Percentiles rank a stretch among this genome's conserved stretches.
phyloP scores from a whole-genome alignment of 345 rosid genomes.

The Hirschfeldia incana region DNA sequence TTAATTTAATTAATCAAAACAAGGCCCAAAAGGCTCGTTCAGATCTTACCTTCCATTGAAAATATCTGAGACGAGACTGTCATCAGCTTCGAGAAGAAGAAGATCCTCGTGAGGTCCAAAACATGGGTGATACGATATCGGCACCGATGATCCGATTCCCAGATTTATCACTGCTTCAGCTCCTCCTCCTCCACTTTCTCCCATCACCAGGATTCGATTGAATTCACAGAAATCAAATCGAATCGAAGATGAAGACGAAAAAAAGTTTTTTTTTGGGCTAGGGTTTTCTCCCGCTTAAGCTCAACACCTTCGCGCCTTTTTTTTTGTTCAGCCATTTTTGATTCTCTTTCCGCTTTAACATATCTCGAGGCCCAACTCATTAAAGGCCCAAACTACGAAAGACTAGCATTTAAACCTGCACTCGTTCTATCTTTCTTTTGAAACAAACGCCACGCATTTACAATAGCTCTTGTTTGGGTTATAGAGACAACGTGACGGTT shows the following conservation, averaged over 20 bases:
- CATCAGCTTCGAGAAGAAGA: constrained; percentile 74
- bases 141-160: constrained; percentile 49
- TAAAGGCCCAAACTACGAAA: too few species aligned
- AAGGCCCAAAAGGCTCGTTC: background rate
- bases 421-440: too few species aligned
- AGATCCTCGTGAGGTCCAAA: constrained; percentile 76
- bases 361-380: too few species aligned
- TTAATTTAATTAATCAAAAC: background rate
- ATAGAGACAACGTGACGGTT: too few species aligned
- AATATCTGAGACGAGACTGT: constrained; percentile 63
- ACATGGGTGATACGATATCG: constrained; percentile 62
- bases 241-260: background rate
- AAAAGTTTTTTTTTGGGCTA: too few species aligned
- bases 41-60: constrained; percentile 55
- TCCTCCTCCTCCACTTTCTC: constrained; percentile 50
- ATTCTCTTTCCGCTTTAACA: too few species aligned
- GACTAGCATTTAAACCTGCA: too few species aligned
- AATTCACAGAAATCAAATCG: background rate
- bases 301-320: too few species aligned
- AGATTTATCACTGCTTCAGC: constrained; percentile 66
- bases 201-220: constrained; percentile 27
- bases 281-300: too few species aligned
- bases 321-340: too few species aligned
- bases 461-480: too few species aligned
- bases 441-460: too few species aligned